Percentiles rank a stretch among this genome's conserved stretches.
Conservation (phyloP, 768 basidiomycete genomes). For the Rhizopogon vesiculosus region DNA sequence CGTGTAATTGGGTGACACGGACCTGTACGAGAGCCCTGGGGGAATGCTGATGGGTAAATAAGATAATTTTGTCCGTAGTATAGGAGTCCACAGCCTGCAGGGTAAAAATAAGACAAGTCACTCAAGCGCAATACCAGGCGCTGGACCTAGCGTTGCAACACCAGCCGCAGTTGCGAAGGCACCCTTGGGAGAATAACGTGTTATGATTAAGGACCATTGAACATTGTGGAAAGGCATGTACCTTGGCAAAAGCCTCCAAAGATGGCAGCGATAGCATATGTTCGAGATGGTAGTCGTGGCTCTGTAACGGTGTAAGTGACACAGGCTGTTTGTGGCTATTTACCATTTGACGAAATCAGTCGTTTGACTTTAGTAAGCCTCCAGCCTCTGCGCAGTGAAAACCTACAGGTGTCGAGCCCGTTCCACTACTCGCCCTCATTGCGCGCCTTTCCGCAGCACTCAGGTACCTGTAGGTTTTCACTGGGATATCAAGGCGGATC, state of each 20-base stretch:
- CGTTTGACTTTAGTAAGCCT: too few relatives aligned
- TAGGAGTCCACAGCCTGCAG: constrained; percentile 62
- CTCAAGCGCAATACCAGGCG: not conserved
- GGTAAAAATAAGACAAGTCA: not conserved
- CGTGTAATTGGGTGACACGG: constrained; percentile 10
- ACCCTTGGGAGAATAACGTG: constrained; percentile 33
- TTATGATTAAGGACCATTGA: not conserved
- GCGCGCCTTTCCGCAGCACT: too few relatives aligned
- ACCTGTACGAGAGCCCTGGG: constrained; percentile 79
- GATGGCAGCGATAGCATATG: constrained; percentile 27
- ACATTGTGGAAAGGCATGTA: constrained; percentile 3
- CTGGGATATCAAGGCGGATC: too few relatives aligned
- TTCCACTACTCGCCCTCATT: too few relatives aligned
- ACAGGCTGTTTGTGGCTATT: not conserved
- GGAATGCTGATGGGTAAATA: constrained; percentile 85
- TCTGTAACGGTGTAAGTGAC: too few relatives aligned
- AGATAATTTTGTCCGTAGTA: constrained; percentile 86
- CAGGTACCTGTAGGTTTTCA: too few relatives aligned
- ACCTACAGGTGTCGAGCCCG: too few relatives aligned
- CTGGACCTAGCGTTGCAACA: constrained; percentile 50
- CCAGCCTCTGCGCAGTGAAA: too few relatives aligned
- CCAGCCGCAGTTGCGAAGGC: constrained; percentile 53
- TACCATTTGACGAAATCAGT: not conserved
- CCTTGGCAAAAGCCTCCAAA: constrained; percentile 42
- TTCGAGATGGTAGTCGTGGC: not conserved